Conservation (phyloP, 1,139 yeast genomes). For the Yamadazyma membranifaciens region DNA sequence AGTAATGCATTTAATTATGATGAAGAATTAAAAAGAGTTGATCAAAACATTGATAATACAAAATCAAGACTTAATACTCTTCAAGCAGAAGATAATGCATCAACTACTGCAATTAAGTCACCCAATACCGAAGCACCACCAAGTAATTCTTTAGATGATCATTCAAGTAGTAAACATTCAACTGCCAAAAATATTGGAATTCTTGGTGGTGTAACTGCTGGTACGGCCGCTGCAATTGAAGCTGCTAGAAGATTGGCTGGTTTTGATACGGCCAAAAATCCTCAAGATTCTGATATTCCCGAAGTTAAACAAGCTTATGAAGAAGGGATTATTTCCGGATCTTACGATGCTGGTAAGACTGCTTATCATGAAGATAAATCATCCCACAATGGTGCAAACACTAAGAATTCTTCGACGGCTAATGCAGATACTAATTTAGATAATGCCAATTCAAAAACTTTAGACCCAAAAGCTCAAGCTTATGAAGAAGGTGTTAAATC, state of each 20-base stretch:
- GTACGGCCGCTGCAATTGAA: slow-evolving; percentile 11
- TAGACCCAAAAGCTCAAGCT: slow-evolving; percentile 16
- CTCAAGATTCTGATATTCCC: slow-evolving; percentile 6
- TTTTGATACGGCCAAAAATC: background rate
- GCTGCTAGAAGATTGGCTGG: slow-evolving; percentile 9
- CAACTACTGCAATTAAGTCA: slow-evolving; percentile 19
- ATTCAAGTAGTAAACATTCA: slow-evolving; percentile 8
- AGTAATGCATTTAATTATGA: slow-evolving; percentile 21
- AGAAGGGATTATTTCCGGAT: slow-evolving; percentile 19
- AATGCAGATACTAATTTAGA: background rate
- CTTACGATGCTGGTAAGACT: slow-evolving; percentile 19
- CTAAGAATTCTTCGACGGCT: background rate
- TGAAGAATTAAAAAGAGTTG: slow-evolving; percentile 21
- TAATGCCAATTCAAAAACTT: slow-evolving; percentile 9
- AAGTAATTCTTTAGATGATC: slow-evolving; percentile 14
- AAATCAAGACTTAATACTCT: slow-evolving; percentile 25
- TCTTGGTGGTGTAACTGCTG: slow-evolving; percentile 14
- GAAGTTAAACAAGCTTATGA: slow-evolving; percentile 19
- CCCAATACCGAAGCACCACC: slow-evolving; percentile 13
- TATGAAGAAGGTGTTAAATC: slow-evolving; percentile 19
- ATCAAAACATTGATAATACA: slow-evolving; percentile 24
- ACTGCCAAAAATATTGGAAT: slow-evolving; percentile 17
- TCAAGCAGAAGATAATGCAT: slow-evolving; percentile 16
- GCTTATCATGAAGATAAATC: background rate
- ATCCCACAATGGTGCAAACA: slow-evolving; percentile 3